A percentile compares a stretch with the other conserved stretches of the same genome.
These are phyloP conservation scores for Tolypocladium sp. DNA, from an alignment of 2,329 filamentous ascomycete species.

Conservation along the genomic window DNA sequence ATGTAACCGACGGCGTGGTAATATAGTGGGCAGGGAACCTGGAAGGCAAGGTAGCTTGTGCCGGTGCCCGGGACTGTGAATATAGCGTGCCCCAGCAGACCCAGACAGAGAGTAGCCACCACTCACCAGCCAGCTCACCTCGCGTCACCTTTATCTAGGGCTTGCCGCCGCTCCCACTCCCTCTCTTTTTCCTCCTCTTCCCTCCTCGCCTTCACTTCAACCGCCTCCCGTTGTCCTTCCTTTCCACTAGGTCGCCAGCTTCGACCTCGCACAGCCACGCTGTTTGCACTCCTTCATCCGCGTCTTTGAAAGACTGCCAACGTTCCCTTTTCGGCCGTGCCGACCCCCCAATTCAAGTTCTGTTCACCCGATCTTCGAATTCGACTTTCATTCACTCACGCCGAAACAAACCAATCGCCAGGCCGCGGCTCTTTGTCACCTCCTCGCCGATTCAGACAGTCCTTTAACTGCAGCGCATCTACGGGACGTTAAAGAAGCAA, in stretches of 20 bases:
- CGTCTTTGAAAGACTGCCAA: conserved; percentile 44
- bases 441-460: not conserved
- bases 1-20: no score
- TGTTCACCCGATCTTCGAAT: not conserved
- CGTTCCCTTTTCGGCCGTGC: conserved; percentile 25
- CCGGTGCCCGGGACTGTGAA: not conserved
- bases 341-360: conserved; percentile 7
- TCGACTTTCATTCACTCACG: not conserved
- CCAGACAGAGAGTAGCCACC: not conserved
- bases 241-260: conserved; percentile 10
- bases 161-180: not conserved
- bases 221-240: conserved; percentile 11
- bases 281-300: conserved; percentile 26
- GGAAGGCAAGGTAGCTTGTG: no score
- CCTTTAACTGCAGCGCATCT: not conserved
- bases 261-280: conserved; percentile 16
- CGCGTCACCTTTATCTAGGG: not conserved
- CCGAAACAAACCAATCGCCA: not conserved
- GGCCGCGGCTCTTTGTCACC: not conserved
- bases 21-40: no score
- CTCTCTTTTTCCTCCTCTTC: not conserved
- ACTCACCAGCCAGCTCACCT: not conserved
- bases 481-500: not conserved
- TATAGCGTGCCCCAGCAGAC: not conserved
- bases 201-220: not conserved